phyloP scores from a whole-genome alignment of 768 basidiomycete species.

The Termitomyces sp. region DNA sequence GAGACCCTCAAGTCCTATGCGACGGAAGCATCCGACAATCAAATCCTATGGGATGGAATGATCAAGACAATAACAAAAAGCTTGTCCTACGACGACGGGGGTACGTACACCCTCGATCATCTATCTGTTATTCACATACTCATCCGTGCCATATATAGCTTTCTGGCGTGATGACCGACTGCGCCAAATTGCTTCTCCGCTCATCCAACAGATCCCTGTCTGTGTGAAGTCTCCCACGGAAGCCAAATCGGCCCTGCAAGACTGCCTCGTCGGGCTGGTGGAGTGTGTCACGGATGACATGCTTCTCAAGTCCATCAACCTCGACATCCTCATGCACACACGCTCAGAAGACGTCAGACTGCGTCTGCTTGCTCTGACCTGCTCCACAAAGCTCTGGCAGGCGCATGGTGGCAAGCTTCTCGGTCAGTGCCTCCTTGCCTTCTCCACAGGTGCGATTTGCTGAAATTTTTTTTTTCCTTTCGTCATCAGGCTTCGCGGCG shows the following conservation, averaged over 20 bases:
- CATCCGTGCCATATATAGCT: conserved; percentile 37
- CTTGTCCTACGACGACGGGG: conserved; percentile 75
- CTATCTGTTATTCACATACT: neutral
- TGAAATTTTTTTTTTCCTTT: neutral
- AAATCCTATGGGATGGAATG: conserved; percentile 61
- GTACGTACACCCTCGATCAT: conserved; percentile 39
- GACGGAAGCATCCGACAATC: conserved; percentile 30
- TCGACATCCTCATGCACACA: conserved; percentile 84
- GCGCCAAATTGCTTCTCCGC: conserved; percentile 52
- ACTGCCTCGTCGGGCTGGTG: conserved; percentile 54
- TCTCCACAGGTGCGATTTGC: neutral
- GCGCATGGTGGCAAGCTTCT: conserved; percentile 71
- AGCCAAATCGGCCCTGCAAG: conserved; percentile 40
- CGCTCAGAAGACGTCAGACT: conserved; percentile 74
- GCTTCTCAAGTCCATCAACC: conserved; percentile 79
- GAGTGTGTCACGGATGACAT: conserved; percentile 55
- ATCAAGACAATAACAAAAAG: conserved; percentile 66
- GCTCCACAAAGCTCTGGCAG: conserved; percentile 74
- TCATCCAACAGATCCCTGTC: conserved; percentile 67
- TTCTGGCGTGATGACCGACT: conserved; percentile 91
- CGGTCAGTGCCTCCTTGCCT: conserved; percentile 41
- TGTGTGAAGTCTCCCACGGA: conserved; percentile 38
- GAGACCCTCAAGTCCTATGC: conserved; percentile 57
- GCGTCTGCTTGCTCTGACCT: conserved; percentile 70
- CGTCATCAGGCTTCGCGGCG: conserved; percentile 59